Base-by-base conservation (phyloP, 1,284 basidiomycete genomes). In the Sphaerobolus stellatus region DNA sequence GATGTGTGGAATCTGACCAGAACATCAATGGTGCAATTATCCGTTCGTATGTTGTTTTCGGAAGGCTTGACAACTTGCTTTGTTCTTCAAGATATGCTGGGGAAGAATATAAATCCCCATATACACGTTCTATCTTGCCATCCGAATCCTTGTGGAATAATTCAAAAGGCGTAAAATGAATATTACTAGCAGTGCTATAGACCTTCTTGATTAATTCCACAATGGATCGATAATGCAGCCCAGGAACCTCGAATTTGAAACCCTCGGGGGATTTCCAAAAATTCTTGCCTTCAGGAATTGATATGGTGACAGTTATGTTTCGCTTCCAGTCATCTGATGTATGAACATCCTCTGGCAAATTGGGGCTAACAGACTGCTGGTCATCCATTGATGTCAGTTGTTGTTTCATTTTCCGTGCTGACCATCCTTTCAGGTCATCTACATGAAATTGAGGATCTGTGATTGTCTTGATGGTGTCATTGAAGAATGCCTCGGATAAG, bases 101-200 rank as follows among this genome's bases (percentile, higher is more conserved):
- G 1, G 67, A 66, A 7, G 57, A 66, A 45, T 69, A 73, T 0
- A 70, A 25, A 41, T 74, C 70, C 16, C 58, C 58, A 40, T 62
- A 64, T 1, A 72, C 50, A 2, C 60, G 62, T 48, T 66, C 61
- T n/a, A n/a, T n/a, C 1, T n/a, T 43, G 7, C 8, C 25, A 50
- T 49, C 1, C 47, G 22, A 13, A 11, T 58, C 56, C 48, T 64
- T 56, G 64, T 65, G 71, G 44, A 60, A 64, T 14, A 61, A 52
- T 25, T 62, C 43, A 52, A 61, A 70, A 28, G 70, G 70, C 2
- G 54, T 27, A 11, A 59, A 60, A 44, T 72, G 66, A 44, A 67
- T 68, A 1, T 57, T 13, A 2, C 56, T 24, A 8, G 67, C 20
- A 1, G 41, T 28, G 14, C 30, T 28, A 24, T 56, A 44, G 13